Evolutionary conservation across 2,329 filamentous ascomycete genomes (phyloP).

Genomic region (Diaporthe citriasiana): DNA sequence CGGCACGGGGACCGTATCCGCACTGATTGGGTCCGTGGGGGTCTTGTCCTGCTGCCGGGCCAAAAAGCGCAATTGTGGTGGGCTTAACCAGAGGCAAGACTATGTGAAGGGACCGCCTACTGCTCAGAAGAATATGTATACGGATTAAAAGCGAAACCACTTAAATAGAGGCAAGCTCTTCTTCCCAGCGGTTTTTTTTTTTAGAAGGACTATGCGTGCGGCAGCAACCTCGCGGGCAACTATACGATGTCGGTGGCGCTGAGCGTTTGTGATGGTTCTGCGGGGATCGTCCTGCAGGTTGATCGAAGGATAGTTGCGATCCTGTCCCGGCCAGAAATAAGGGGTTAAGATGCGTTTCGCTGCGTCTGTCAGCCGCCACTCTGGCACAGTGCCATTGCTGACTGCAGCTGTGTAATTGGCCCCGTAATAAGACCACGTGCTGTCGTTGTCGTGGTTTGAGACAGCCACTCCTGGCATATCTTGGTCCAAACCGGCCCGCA

Average conservation of each 20-base stretch:
- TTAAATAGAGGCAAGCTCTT: too few species aligned
- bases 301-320: neutral
- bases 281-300: neutral
- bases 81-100: neutral
- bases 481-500: too few species aligned
- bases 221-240: neutral
- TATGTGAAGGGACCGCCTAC: too few species aligned
- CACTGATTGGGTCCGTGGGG: neutral
- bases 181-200: too few species aligned
- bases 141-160: too few species aligned
- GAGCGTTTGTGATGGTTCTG: neutral
- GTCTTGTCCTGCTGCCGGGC: neutral
- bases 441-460: too few species aligned
- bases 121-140: too few species aligned
- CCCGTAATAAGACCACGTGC: too few species aligned
- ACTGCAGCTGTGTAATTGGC: neutral
- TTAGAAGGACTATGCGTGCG: neutral
- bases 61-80: neutral
- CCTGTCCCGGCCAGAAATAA: neutral
- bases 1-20: neutral
- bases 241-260: neutral
- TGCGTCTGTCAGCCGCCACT: neutral
- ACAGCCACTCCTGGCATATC: too few species aligned
- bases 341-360: neutral
- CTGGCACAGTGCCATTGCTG: neutral